Evolutionary conservation across 108 stramenopile genomes (phyloP).

Genomic region (Cyclotella kingstonii): DNA sequence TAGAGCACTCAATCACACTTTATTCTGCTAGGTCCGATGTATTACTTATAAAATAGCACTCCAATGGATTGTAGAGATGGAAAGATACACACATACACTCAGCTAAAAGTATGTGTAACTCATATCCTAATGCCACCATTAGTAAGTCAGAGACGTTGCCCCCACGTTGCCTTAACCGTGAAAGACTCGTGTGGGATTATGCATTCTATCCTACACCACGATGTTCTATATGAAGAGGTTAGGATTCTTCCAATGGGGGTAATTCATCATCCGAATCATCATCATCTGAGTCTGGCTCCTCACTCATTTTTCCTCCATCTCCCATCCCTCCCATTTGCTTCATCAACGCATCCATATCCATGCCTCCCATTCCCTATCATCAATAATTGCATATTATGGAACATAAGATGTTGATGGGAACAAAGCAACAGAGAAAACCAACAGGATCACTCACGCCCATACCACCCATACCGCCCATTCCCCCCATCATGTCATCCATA

Average conservation of each 20-base stretch:
- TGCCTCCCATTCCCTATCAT: slow-evolving; percentile 59
- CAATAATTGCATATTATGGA: slow-evolving; percentile 1
- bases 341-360: slow-evolving; percentile 73
- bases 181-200: background rate
- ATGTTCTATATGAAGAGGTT: background rate
- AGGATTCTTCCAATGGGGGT: slow-evolving; percentile 67
- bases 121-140: too few species aligned
- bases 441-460: slow-evolving; percentile 26
- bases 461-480: slow-evolving; percentile 66
- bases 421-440: background rate
- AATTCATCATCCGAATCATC: slow-evolving; percentile 78
- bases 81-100: too few species aligned
- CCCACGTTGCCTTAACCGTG: too few species aligned
- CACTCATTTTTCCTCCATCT: slow-evolving; percentile 41
- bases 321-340: slow-evolving; percentile 73
- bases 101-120: too few species aligned
- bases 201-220: background rate
- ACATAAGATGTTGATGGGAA: background rate
- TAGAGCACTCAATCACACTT: too few species aligned
- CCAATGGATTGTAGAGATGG: too few species aligned
- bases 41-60: too few species aligned
- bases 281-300: slow-evolving; percentile 49
- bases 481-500: slow-evolving; percentile 67
- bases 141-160: too few species aligned
- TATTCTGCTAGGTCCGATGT: too few species aligned